Evolutionary conservation across 2,329 filamentous ascomycete genomes (phyloP), one percentile per base, ranked within the genome.

Genomic region (Biscogniauxia sp.): DNA sequence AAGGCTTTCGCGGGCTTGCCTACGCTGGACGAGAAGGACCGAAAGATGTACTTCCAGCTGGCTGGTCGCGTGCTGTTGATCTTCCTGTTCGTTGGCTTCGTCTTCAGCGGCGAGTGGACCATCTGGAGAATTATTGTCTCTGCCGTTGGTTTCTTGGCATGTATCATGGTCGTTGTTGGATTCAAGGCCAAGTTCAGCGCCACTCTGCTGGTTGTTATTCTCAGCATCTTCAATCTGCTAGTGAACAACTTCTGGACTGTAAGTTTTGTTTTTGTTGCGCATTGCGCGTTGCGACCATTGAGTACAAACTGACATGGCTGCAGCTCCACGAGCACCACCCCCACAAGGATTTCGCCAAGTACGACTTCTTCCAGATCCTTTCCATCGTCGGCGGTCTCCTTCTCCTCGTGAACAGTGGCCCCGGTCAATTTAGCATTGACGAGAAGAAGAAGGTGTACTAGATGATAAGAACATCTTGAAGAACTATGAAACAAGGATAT

Each of bases 391-490:
- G 95, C 66, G 95, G 95, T 77, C 91, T 99, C 60, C 85, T 99
- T 61, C 88, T 99, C 68, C 87, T 99, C 68, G 93, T 98, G 80
- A 99, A 99, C 87, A 97, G 95, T 86, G 95, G 95, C 64, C 95
- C 95, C 9, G 95, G 95, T 66, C 93, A 97, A 78, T 91, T 98
- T 84, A 96, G 91, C 77, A 94, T 98, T 78, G 95, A 99, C 79
- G 95, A 99, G 87, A 99, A 99, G 91, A 99, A 99, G 88, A 99
- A 99, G 86, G 95, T 99, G 69, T 99, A 99, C 82, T 99, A 84
- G 66, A 65, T 54, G 50, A 26, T 37, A 28, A 25, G 5, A 20
- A 49, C 25, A 53, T 63, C 45, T 26, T 26, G 32, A 20, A 54
- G 51, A 19, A 32, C 55, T 51, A 59, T 57, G 50, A 55, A 56